Percentiles rank a stretch among this genome's conserved stretches.
Evolutionary conservation across 345 rosid species (phyloP).

Genomic region (Cardamine chenopodiifolia): DNA sequence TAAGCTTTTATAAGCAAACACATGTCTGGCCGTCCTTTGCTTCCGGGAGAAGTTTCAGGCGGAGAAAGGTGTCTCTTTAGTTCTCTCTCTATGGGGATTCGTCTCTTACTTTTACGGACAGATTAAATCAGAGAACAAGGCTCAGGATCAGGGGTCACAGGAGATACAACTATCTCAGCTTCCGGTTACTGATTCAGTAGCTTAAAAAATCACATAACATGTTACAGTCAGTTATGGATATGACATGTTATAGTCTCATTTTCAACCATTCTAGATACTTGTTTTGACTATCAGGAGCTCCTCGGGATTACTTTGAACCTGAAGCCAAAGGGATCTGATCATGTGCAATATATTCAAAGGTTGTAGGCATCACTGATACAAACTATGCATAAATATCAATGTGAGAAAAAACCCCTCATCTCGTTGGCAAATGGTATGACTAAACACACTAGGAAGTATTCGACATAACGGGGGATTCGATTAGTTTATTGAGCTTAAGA

Average conservation of each 20-base stretch:
- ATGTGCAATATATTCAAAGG: neutral
- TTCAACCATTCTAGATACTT: conserved; percentile 28
- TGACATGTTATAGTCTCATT: neutral
- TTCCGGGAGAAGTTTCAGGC: conserved; percentile 63
- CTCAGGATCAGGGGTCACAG: conserved; percentile 5
- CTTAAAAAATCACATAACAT: no score
- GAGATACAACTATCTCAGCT: no score
- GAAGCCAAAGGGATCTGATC: conserved; percentile 33
- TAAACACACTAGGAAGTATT: neutral
- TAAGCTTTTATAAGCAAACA: neutral
- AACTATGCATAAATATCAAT: neutral
- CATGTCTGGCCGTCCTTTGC: conserved; percentile 64
- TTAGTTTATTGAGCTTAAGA: neutral
- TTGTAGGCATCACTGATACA: neutral
- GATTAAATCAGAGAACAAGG: conserved; percentile 19
- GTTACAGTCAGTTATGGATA: no score
- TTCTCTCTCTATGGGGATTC: conserved; percentile 72
- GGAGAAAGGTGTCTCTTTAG: conserved; percentile 70
- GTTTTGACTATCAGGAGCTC: conserved; percentile 89
- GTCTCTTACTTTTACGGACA: conserved; percentile 74
- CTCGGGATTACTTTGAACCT: conserved; percentile 81
- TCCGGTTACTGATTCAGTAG: no score
- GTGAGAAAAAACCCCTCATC: neutral
- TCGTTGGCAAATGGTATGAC: neutral
- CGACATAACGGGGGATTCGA: neutral